phyloP scores from a whole-genome alignment of 352 stramenopile species.

The Phytophthora melonis region DNA sequence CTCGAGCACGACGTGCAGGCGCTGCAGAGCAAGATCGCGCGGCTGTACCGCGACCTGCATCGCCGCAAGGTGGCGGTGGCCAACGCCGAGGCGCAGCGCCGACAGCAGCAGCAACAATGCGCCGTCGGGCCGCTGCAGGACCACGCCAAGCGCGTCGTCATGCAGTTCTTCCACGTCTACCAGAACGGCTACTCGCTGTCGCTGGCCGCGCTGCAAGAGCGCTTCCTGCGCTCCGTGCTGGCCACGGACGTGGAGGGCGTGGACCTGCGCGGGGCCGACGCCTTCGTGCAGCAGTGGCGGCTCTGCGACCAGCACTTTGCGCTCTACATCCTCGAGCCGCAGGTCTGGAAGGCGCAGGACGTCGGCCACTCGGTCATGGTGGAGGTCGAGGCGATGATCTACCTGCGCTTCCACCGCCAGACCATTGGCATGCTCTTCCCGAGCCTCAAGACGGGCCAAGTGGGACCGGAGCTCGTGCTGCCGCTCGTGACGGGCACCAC shows the following conservation, averaged over 20 bases:
- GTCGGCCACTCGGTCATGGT: conserved; percentile 36
- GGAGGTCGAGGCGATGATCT: conserved; percentile 39
- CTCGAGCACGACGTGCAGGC: conserved; percentile 36
- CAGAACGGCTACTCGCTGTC: conserved; percentile 39
- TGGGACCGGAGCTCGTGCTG: conserved; percentile 22
- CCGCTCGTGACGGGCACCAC: conserved; percentile 33
- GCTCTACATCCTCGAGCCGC: conserved; percentile 32
- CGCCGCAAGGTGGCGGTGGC: conserved; percentile 15
- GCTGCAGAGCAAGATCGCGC: conserved; percentile 38
- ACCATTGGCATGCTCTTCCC: conserved; percentile 40
- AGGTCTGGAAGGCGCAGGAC: conserved; percentile 30
- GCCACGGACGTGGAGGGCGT: conserved; percentile 34
- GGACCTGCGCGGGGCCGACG: conserved; percentile 17
- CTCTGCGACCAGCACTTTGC: conserved; percentile 20
- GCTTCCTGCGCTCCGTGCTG: conserved; percentile 41
- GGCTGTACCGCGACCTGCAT: conserved; percentile 33
- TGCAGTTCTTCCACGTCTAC: conserved; percentile 44
- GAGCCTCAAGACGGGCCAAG: conserved; percentile 33
- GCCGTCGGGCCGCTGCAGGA: conserved; percentile 20
- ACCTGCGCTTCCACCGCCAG: conserved; percentile 42
- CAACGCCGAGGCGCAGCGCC: conserved; percentile 17
- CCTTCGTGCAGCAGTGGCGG: conserved; percentile 29
- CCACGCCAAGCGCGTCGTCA: conserved; percentile 31
- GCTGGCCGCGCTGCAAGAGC: conserved; percentile 26
- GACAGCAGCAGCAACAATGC: conserved; percentile 21